Evolutionary conservation across 2,329 filamentous ascomycete genomes (phyloP).

Genomic region (Diaporthe sp.): DNA sequence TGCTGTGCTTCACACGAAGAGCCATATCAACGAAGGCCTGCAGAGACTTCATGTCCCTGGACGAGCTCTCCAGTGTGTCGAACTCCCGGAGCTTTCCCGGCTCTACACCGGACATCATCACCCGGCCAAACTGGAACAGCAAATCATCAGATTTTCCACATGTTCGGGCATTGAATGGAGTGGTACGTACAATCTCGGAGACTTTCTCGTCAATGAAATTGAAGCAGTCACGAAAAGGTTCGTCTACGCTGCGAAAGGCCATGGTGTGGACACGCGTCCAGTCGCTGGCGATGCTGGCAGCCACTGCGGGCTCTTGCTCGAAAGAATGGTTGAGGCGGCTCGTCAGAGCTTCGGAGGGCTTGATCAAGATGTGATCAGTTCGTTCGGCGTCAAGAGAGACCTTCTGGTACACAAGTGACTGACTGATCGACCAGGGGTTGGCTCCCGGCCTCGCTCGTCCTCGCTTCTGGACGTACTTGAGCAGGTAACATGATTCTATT

Average conservation of each 20-base stretch:
- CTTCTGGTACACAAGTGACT: neutral
- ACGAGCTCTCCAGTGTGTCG: slow-evolving; percentile 1
- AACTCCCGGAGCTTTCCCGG: slow-evolving; percentile 8
- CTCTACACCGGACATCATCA: neutral
- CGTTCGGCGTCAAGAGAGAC: neutral
- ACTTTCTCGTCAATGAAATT: neutral
- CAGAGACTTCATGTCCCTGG: neutral
- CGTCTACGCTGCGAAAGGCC: neutral
- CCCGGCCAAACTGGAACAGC: neutral
- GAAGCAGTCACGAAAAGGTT: slow-evolving; percentile 6
- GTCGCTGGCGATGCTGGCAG: neutral
- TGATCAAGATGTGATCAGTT: neutral
- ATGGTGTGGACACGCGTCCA: neutral
- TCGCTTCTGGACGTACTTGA: slow-evolving; percentile 3
- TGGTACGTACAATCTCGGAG: neutral
- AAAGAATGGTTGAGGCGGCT: neutral
- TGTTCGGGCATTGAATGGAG: neutral
- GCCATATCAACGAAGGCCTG: neutral
- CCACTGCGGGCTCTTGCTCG: neutral
- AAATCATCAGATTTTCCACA: neutral
- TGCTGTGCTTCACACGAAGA: neutral
- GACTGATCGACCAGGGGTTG: slow-evolving; percentile 5
- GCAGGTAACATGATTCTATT: neutral
- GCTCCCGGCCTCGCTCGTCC: neutral
- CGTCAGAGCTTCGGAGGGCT: neutral